Evolutionary conservation across 306 rosid genomes (phyloP).

Genomic region (Cucumis melo): DNA sequence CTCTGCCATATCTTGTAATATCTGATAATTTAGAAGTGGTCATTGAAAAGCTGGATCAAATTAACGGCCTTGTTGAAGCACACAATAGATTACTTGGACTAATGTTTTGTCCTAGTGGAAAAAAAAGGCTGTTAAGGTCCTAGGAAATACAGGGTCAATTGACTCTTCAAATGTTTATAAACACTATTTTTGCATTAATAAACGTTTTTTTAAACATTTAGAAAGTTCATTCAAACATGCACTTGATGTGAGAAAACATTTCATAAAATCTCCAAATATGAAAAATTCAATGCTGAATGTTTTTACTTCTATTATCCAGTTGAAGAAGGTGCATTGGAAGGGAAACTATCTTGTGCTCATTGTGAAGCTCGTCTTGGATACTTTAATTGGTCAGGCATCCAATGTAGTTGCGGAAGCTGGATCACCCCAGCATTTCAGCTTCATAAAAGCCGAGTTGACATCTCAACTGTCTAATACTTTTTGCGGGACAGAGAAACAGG

Average conservation of each 20-base stretch:
- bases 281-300: not conserved
- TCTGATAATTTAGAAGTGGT: not conserved
- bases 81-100: not conserved
- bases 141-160: not conserved
- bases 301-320: slow-evolving; percentile 38
- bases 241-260: not conserved
- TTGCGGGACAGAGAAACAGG: not conserved
- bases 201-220: too few species aligned
- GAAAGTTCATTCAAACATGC: too few species aligned
- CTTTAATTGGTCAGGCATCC: slow-evolving; percentile 91
- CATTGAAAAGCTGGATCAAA: not conserved
- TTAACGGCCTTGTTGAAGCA: not conserved
- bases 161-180: too few species aligned
- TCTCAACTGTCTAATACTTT: slow-evolving; percentile 37
- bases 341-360: slow-evolving; percentile 73
- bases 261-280: not conserved
- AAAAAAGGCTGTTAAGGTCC: not conserved
- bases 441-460: slow-evolving; percentile 74
- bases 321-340: slow-evolving; percentile 90
- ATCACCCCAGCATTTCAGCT: slow-evolving; percentile 96
- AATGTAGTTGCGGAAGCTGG: slow-evolving; percentile 99
- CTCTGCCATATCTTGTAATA: not conserved
- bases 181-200: too few species aligned
- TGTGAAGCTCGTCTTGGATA: slow-evolving; percentile 91
- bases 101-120: not conserved